These are phyloP conservation scores for Cladosporium cucumerinum DNA, from an alignment of 2,329 filamentous ascomycete species.

Conservation along the genomic window DNA sequence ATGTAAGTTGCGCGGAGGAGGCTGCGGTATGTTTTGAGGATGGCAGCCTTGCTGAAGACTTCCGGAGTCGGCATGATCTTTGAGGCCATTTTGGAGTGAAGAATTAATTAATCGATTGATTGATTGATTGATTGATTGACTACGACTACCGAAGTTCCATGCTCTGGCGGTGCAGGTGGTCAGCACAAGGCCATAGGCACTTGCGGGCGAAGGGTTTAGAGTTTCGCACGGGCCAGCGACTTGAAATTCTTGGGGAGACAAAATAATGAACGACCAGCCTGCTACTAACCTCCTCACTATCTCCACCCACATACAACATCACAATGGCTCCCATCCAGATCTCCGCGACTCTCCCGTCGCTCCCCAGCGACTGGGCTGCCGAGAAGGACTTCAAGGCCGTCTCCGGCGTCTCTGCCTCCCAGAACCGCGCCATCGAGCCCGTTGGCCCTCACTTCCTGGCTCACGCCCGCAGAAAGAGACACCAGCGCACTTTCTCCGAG, in stretches of 20 bases:
- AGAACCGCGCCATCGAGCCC: conserved; percentile 86
- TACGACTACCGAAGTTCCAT: conserved; percentile 3
- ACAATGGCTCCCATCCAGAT: conserved; percentile 63
- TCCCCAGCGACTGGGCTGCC: conserved; percentile 76
- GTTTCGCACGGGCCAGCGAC: conserved; percentile 4
- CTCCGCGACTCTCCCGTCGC: conserved; percentile 65
- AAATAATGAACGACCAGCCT: not conserved
- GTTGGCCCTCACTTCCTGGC: conserved; percentile 97
- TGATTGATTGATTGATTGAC: not conserved
- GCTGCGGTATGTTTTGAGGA: conserved; percentile 73
- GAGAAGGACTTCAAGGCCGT: conserved; percentile 91
- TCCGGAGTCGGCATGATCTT: conserved; percentile 19
- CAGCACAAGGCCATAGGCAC: not conserved
- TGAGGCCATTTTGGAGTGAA: conserved; percentile 14
- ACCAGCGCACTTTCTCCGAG: conserved; percentile 97
- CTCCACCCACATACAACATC: not conserved
- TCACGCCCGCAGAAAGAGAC: conserved; percentile 81
- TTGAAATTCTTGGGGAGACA: conserved; percentile 5
- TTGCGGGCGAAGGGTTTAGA: conserved; percentile 1
- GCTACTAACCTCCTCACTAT: not conserved
- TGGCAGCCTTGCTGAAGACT: conserved; percentile 50
- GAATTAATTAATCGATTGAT: not conserved
- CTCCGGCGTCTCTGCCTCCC: conserved; percentile 70
- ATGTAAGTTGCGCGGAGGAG: conserved; percentile 76
- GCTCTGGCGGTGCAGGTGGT: not conserved